Evolutionary conservation across 768 basidiomycete species (phyloP).

Genomic region (Suillus placidus): DNA sequence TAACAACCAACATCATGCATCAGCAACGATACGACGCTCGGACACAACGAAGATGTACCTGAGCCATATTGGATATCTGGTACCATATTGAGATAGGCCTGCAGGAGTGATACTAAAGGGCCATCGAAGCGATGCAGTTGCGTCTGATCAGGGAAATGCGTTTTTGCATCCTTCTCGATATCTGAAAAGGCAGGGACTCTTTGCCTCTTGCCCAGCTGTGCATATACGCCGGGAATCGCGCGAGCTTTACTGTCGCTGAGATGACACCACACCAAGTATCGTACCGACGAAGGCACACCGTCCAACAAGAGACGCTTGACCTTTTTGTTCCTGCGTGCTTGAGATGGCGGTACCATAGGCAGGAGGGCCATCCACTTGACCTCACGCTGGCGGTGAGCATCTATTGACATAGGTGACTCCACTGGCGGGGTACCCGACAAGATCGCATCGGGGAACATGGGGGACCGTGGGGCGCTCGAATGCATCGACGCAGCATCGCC

Average conservation of each 20-base stretch:
- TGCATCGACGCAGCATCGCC: conserved; percentile 47
- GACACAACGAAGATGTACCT: conserved; percentile 44
- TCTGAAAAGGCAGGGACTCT: conserved; percentile 49
- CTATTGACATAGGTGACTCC: conserved; percentile 35
- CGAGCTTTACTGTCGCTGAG: conserved; percentile 77
- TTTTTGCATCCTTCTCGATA: conserved; percentile 61
- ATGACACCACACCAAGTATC: conserved; percentile 84
- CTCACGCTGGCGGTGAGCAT: conserved; percentile 77
- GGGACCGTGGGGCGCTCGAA: conserved; percentile 35
- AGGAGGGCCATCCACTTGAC: conserved; percentile 74
- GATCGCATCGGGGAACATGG: conserved; percentile 19
- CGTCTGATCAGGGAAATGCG: conserved; percentile 58
- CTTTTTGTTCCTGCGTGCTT: conserved; percentile 80
- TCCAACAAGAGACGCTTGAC: conserved; percentile 72
- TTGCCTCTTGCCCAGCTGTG: conserved; percentile 59
- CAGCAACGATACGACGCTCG: not conserved
- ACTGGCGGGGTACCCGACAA: not conserved
- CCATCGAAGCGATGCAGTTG: conserved; percentile 60
- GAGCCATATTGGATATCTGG: conserved; percentile 73
- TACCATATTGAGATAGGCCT: conserved; percentile 84
- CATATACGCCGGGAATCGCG: conserved; percentile 68
- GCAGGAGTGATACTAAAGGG: conserved; percentile 58
- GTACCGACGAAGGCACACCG: conserved; percentile 81
- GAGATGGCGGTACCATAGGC: conserved; percentile 55
- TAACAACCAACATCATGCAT: conserved; percentile 27